A percentile compares a stretch with the other conserved stretches of the same genome.
These are phyloP conservation scores for Malassezia slooffiae DNA, from an alignment of 1,284 basidiomycete genomes.

Conservation along the genomic window DNA sequence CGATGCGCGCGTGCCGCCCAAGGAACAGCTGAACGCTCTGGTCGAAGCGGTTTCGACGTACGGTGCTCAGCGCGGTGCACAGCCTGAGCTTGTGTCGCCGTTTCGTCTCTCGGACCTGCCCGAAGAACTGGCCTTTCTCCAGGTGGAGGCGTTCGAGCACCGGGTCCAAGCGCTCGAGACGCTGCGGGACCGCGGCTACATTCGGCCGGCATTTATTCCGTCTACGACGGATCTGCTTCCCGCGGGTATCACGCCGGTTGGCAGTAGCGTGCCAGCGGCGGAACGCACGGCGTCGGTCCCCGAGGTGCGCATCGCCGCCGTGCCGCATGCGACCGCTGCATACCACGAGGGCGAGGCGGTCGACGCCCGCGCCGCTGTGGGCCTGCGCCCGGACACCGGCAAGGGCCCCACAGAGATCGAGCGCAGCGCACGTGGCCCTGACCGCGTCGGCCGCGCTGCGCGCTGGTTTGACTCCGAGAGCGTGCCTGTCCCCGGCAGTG, in stretches of 20 bases:
- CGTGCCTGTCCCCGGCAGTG: slow-evolving; percentile 62
- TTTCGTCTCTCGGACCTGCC: slow-evolving; percentile 15
- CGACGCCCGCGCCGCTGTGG: not conserved
- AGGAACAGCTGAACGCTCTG: slow-evolving; percentile 29
- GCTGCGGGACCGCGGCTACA: slow-evolving; percentile 21
- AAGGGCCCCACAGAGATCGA: slow-evolving; percentile 30
- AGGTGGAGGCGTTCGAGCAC: slow-evolving; percentile 35
- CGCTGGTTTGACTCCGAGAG: slow-evolving; percentile 34
- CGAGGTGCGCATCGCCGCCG: slow-evolving; percentile 48
- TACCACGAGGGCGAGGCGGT: not conserved
- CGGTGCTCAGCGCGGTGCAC: slow-evolving; percentile 23
- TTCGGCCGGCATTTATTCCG: slow-evolving; percentile 27
- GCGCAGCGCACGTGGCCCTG: slow-evolving; percentile 29
- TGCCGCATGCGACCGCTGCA: slow-evolving; percentile 18
- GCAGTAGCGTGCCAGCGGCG: slow-evolving; percentile 14
- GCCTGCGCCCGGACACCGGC: slow-evolving; percentile 19
- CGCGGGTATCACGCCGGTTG: slow-evolving; percentile 24
- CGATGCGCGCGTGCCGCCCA: slow-evolving; percentile 10
- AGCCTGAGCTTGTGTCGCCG: slow-evolving; percentile 24
- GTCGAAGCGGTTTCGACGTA: slow-evolving; percentile 30
- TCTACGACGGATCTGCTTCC: slow-evolving; percentile 34
- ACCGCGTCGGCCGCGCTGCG: slow-evolving; percentile 19
- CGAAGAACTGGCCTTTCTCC: slow-evolving; percentile 17
- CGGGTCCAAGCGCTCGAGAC: slow-evolving; percentile 27
- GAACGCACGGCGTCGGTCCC: slow-evolving; percentile 40